These are phyloP conservation scores for Chlorophyllum brunneum DNA, from an alignment of 768 basidiomycete genomes.

Conservation along the genomic window DNA sequence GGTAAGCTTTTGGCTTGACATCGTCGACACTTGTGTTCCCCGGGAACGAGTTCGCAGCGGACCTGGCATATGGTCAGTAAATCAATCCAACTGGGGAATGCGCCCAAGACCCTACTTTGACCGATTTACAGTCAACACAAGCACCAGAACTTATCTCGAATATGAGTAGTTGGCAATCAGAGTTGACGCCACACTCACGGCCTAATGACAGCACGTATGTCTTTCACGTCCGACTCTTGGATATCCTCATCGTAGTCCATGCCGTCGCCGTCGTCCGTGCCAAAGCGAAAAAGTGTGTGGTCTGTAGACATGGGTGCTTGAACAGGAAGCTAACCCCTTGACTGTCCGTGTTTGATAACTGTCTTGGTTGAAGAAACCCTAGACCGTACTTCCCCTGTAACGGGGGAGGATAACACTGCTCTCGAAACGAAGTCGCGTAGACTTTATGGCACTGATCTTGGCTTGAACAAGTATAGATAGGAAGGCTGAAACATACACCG, in stretches of 20 bases:
- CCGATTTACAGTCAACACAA: slow-evolving; percentile 55
- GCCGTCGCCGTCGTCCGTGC: slow-evolving; percentile 17
- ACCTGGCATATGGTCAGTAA: slow-evolving; percentile 30
- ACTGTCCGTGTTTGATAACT: neutral
- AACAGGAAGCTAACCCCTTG: neutral
- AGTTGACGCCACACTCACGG: neutral
- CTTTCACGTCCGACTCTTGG: slow-evolving; percentile 7
- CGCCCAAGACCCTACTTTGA: slow-evolving; percentile 34
- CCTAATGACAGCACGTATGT: slow-evolving; percentile 2
- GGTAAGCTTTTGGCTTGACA: slow-evolving; percentile 44
- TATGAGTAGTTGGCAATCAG: neutral
- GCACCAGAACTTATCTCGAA: slow-evolving; percentile 38
- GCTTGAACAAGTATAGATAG: slow-evolving; percentile 12
- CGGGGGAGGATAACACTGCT: neutral
- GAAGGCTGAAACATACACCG: slow-evolving; percentile 10
- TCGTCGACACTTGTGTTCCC: slow-evolving; percentile 43
- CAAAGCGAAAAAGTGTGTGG: slow-evolving; percentile 16
- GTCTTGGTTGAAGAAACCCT: neutral
- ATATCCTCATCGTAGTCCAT: slow-evolving; percentile 14
- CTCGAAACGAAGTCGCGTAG: neutral
- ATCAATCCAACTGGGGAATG: neutral
- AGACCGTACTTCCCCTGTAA: neutral
- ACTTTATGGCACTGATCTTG: slow-evolving; percentile 10
- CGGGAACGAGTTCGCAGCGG: slow-evolving; percentile 44
- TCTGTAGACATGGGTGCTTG: neutral